Conservation (phyloP, 2,329 filamentous ascomycete genomes). For the Xylaria sp. region DNA sequence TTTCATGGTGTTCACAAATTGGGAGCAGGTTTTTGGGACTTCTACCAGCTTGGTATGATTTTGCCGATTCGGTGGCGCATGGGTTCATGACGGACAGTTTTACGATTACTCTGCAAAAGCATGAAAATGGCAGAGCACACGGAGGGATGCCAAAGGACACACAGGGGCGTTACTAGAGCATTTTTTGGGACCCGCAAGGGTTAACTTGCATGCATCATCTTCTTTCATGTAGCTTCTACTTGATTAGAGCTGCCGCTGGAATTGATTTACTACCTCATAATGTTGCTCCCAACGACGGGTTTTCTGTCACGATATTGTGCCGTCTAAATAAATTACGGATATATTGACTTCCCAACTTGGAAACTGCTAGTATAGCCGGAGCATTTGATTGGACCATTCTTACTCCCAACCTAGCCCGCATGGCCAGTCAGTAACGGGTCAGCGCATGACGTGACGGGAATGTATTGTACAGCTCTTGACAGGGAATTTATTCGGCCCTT, state of each 20-base stretch:
- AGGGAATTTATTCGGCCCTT: no score
- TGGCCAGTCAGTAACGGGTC: no score
- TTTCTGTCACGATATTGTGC: no score
- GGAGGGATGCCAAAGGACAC: not conserved
- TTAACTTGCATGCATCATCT: not conserved
- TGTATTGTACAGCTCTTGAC: no score
- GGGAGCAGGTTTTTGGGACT: not conserved
- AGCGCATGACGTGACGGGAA: no score
- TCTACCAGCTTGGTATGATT: not conserved
- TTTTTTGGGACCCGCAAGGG: not conserved
- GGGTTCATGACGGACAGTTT: not conserved
- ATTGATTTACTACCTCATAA: not conserved
- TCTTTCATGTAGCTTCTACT: not conserved
- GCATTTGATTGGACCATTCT: not conserved
- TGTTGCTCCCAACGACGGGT: no score
- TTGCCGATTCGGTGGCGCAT: not conserved
- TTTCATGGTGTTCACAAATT: not conserved
- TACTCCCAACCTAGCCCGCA: no score
- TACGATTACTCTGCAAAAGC: constrained; percentile 2
- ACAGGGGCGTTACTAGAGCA: not conserved
- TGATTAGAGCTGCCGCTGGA: not conserved
- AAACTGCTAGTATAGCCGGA: not conserved
- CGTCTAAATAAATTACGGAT: no score
- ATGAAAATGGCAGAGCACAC: not conserved
- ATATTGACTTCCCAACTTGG: constrained; percentile 5